Base-by-base conservation (phyloP, 176 grass and related monocot genomes). In the Oryza glumipatula region DNA sequence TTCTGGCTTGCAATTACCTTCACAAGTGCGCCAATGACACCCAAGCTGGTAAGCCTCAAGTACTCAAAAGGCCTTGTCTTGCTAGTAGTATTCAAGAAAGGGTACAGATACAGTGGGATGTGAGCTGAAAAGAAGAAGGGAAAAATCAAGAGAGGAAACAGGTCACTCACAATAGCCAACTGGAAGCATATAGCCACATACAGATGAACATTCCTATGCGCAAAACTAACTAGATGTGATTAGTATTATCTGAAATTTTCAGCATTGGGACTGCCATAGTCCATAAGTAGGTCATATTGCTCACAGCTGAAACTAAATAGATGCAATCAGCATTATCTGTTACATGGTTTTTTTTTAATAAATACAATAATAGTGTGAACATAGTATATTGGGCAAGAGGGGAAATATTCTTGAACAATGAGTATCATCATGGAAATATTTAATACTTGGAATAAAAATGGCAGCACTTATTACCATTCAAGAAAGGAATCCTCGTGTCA, bases 1-100 rank as follows among this genome's bases (percentile, higher is more conserved):
- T 38, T 86, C 6, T 74, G 10, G 19, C 28, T 88, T 16, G 38
- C 19, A 84, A 73, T 69, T 92, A 98, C 96, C 96, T 98, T 98
- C 24, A 98, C 93, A 80, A 98, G 96, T 79, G 96, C 93, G 83
- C 96, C 91, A 33, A 98, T 98, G 16, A 98, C 96, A 80, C 93
- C 91, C 80, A 95, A 94, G 86, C 96, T 98, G 72, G 89, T 94
- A 79, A 95, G 86, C 54, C 93, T 92, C 87, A 98, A 88, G 87
- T 82, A 98, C 75, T 98, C 96, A 64, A 94, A 98, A 56, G 84
- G 89, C 80, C 69, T 98, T 45, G 96, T 87, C 82, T 89, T 98
- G 87, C 78, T 92, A 44, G 86, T 88, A 21, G 91, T 94, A 91
- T 88, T 94, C 89, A 95, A 85, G 64, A 98, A 95, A n/a, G 96